Conservation (phyloP, 1,284 basidiomycete genomes). For the Ganoderma meredithae region DNA sequence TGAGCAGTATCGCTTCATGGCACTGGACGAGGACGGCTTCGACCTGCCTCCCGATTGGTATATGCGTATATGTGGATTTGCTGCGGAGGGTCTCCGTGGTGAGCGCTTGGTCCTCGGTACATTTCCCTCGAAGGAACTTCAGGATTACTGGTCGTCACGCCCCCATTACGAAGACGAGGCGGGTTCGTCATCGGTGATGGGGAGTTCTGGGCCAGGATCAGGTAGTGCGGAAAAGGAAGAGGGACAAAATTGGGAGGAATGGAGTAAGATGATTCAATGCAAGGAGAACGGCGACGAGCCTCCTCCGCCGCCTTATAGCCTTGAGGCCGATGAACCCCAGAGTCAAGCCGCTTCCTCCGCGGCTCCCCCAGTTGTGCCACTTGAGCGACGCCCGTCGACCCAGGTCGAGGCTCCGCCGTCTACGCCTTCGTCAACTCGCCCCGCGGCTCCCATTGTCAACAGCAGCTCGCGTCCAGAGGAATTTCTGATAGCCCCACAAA, state of each 20-base stretch:
- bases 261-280: constrained; percentile 40
- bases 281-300: constrained; percentile 57
- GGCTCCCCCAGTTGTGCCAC: constrained; percentile 27
- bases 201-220: constrained; percentile 40
- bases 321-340: constrained; percentile 54
- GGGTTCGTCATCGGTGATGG: constrained; percentile 29
- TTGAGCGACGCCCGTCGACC: constrained; percentile 23
- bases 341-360: constrained; percentile 29
- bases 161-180: constrained; percentile 60
- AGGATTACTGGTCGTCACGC: constrained; percentile 74
- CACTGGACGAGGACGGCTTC: constrained; percentile 75
- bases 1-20: constrained; percentile 64
- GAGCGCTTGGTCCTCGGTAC: constrained; percentile 67
- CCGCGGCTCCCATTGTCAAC: constrained; percentile 20
- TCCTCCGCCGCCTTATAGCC: constrained; percentile 73
- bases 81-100: constrained; percentile 68
- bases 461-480: constrained; percentile 21
- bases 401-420: constrained; percentile 22
- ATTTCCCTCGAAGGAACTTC: constrained; percentile 74
- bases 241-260: constrained; percentile 52
- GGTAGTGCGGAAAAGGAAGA: constrained; percentile 28
- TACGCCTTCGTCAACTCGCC: constrained; percentile 19
- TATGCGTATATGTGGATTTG: constrained; percentile 79
- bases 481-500: constrained; percentile 4
- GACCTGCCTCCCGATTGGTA: constrained; percentile 82